Conservation (phyloP, 768 basidiomycete genomes). For the Amanita brunnescens region DNA sequence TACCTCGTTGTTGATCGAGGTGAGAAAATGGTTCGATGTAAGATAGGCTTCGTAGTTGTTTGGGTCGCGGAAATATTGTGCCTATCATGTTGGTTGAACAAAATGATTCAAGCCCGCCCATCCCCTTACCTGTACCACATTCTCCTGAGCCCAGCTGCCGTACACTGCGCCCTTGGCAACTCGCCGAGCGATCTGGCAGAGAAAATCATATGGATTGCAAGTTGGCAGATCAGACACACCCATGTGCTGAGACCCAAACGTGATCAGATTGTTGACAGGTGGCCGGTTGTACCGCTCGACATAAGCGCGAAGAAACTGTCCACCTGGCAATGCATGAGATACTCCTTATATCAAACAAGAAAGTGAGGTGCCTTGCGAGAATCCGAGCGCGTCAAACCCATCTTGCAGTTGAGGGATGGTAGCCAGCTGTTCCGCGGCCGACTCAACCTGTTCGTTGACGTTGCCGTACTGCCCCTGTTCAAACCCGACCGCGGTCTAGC, state of each 20-base stretch:
- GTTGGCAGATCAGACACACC: slow-evolving; percentile 69
- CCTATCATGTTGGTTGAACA: slow-evolving; percentile 30
- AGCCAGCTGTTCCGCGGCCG: slow-evolving; percentile 57
- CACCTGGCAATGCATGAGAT: slow-evolving; percentile 33
- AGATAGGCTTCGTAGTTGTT: slow-evolving; percentile 50
- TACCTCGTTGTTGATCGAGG: slow-evolving; percentile 76
- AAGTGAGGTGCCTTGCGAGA: slow-evolving; percentile 60
- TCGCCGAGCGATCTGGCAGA: slow-evolving; percentile 61
- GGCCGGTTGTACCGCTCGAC: slow-evolving; percentile 69
- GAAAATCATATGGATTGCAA: slow-evolving; percentile 55
- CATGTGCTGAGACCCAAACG: slow-evolving; percentile 86
- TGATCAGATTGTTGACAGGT: slow-evolving; percentile 71
- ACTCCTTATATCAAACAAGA: not conserved
- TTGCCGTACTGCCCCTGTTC: slow-evolving; percentile 61
- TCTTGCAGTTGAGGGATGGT: slow-evolving; percentile 51
- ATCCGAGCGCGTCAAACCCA: slow-evolving; percentile 83
- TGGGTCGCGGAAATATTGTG: slow-evolving; percentile 83
- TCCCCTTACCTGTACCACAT: slow-evolving; percentile 55
- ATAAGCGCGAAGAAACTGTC: slow-evolving; percentile 84
- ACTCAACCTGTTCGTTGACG: slow-evolving; percentile 57
- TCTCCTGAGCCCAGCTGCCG: slow-evolving; percentile 63
- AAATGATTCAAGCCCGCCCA: not conserved
- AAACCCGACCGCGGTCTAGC: not conserved
- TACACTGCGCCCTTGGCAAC: slow-evolving; percentile 61
- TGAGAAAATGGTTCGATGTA: slow-evolving; percentile 53